These are phyloP conservation scores for Botrytis elliptica DNA, from an alignment of 2,329 filamentous ascomycete species.

Conservation along the genomic window DNA sequence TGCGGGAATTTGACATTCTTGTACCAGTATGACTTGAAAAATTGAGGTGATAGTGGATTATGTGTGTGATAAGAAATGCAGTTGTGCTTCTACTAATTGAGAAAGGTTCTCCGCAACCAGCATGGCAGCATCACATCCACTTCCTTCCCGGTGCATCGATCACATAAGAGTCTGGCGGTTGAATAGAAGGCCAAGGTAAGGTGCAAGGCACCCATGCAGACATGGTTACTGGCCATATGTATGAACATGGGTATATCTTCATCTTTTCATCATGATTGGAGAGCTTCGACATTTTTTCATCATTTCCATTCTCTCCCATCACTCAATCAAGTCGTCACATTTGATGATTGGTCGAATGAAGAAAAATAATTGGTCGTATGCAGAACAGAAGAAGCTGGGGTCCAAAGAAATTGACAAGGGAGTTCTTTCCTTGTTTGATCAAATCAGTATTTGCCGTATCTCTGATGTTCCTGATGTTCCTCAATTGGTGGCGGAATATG, in stretches of 20 bases:
- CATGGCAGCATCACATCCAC: background rate
- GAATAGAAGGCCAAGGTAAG: constrained; percentile 1
- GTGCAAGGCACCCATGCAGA: constrained; percentile 8
- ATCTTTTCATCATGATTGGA: constrained; percentile 6
- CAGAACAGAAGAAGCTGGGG: background rate
- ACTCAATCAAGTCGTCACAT: background rate
- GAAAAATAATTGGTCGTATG: background rate
- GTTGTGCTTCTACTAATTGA: constrained; percentile 6
- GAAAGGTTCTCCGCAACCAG: constrained; percentile 15
- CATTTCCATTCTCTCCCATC: background rate
- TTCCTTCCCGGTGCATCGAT: constrained; percentile 5
- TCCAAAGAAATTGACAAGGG: background rate
- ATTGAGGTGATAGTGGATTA: background rate
- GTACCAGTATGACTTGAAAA: background rate
- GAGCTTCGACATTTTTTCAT: background rate
- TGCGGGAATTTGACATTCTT: constrained; percentile 14
- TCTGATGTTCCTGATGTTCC: background rate
- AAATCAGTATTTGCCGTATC: background rate
- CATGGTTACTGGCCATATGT: background rate
- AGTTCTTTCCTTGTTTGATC: background rate
- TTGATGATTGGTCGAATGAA: background rate
- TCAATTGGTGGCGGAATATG: background rate
- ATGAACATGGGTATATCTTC: constrained; percentile 1
- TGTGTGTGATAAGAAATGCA: constrained; percentile 15
- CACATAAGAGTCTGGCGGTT: constrained; percentile 11